Conservation (phyloP, 1,139 yeast genomes). For the Casaregolazyma suthepensis region DNA sequence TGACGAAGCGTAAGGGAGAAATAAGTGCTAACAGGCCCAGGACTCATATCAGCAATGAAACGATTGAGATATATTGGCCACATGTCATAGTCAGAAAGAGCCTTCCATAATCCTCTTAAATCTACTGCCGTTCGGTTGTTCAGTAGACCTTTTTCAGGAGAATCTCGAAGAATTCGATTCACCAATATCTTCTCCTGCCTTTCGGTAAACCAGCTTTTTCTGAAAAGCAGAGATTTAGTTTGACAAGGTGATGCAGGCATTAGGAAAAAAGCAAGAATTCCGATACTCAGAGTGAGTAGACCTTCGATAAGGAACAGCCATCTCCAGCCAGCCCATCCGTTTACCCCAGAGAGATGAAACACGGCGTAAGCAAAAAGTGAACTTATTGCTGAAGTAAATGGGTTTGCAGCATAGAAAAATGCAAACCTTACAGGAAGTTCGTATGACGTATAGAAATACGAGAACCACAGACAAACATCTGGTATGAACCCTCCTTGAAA, state of each 20-base stretch:
- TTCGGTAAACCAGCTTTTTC: conserved; percentile 55
- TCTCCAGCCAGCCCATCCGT: conserved; percentile 48
- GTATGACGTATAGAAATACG: conserved; percentile 46
- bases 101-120: conserved; percentile 35
- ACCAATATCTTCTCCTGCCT: conserved; percentile 57
- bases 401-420: conserved; percentile 39
- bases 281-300: conserved; percentile 48
- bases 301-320: conserved; percentile 67
- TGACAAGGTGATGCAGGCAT: conserved; percentile 62
- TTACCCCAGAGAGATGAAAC: conserved; percentile 38
- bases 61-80: conserved; percentile 53
- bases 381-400: conserved; percentile 26
- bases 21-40: conserved; percentile 41
- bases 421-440: conserved; percentile 46
- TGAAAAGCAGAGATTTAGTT: conserved; percentile 41
- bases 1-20: conserved; percentile 46
- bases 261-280: conserved; percentile 39
- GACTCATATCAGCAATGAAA: conserved; percentile 39
- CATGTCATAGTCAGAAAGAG: conserved; percentile 48
- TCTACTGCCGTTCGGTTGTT: conserved; percentile 53
- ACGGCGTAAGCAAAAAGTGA: conserved; percentile 43
- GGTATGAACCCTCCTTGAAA: conserved; percentile 54
- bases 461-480: conserved; percentile 45
- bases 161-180: conserved; percentile 55
- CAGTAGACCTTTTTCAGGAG: conserved; percentile 65